Conservation (phyloP, 305 asterid genomes). For the Fraxinus xanthoxyloides region DNA sequence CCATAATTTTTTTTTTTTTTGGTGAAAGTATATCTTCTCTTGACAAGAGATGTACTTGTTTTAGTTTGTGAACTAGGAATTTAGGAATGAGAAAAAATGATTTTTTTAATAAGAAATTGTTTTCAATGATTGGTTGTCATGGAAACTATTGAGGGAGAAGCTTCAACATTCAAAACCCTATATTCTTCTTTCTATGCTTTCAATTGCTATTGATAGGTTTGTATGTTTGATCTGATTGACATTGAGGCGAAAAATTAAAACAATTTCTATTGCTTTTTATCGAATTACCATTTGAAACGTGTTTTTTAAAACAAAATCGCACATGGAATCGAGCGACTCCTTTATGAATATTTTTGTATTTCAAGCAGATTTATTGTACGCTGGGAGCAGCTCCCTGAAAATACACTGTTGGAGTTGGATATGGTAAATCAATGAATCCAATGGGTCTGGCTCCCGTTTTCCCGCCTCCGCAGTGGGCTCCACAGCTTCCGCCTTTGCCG, state of each 20-base stretch:
- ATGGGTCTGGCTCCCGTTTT: neutral
- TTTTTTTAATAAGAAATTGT: neutral
- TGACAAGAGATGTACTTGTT: neutral
- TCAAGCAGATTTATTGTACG: neutral
- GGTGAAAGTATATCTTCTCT: neutral
- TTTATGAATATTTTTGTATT: neutral
- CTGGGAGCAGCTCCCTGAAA: neutral
- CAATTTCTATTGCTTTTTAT: neutral
- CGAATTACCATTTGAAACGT: neutral
- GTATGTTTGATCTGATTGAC: neutral
- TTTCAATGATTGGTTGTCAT: neutral
- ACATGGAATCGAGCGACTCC: neutral
- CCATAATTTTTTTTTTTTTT: neutral
- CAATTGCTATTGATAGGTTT: neutral
- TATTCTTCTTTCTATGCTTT: neutral
- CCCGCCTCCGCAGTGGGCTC: neutral
- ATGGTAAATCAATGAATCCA: neutral
- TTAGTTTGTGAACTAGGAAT: neutral
- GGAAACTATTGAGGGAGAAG: neutral
- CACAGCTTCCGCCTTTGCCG: neutral
- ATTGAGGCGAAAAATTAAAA: neutral
- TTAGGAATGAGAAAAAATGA: neutral
- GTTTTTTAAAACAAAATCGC: neutral
- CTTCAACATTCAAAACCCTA: neutral
- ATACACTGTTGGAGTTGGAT: neutral